Percentiles rank a stretch among this genome's conserved stretches.
Conservation (phyloP, 139 green algal species). For the Spirogloea muscicola region DNA sequence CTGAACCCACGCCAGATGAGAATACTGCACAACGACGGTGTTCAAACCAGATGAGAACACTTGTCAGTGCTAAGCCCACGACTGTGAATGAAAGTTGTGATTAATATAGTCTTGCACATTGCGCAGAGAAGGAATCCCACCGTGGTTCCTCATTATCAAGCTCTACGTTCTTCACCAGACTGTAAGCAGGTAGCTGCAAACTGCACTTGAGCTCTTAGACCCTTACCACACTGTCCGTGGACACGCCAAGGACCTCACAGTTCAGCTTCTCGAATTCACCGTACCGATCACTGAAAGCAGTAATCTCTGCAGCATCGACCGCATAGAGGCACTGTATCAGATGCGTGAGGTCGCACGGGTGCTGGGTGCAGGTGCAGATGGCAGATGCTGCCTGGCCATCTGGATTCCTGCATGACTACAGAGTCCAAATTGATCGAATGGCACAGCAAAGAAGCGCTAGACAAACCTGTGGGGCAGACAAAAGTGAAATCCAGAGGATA, state of each 20-base stretch:
- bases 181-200: neutral
- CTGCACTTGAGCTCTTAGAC: constrained; percentile 1
- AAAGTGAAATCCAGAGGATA: constrained; percentile 98
- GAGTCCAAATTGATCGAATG: no score
- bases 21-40: constrained; percentile 71
- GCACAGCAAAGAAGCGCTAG: no score
- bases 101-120: no score
- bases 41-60: constrained; percentile 10
- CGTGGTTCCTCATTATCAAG: no score
- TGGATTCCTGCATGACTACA: no score
- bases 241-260: constrained; percentile 67
- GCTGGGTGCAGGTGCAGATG: no score
- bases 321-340: no score
- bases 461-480: constrained; percentile 73
- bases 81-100: no score
- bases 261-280: constrained; percentile 84
- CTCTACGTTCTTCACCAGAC: neutral
- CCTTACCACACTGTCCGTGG: constrained; percentile 50
- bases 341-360: no score
- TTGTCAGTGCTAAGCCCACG: no score
- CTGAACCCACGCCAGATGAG: constrained; percentile 97
- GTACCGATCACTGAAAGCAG: constrained; percentile 91
- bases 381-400: no score
- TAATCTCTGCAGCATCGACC: constrained; percentile 75
- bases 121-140: no score